phyloP scores from a whole-genome alignment of 352 stramenopile genomes.

The Globisporangium camurandrum region DNA sequence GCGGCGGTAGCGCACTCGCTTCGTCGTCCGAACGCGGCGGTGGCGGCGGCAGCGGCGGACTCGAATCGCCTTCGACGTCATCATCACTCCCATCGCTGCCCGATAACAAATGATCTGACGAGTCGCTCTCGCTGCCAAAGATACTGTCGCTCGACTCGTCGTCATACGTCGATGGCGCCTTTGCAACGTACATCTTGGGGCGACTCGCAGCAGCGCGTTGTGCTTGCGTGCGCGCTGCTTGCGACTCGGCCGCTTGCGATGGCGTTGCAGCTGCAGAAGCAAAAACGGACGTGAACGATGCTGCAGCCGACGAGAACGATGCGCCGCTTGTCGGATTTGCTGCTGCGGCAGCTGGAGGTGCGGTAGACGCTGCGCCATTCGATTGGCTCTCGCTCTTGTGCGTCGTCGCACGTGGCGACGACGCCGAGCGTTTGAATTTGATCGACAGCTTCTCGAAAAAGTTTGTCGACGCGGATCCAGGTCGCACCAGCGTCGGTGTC shows the following conservation, averaged over 20 bases:
- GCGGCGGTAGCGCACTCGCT: no score
- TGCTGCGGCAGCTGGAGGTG: no score
- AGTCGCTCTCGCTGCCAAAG: slow-evolving; percentile 73
- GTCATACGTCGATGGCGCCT: slow-evolving; percentile 49
- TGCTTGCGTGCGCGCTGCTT: no score
- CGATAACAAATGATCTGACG: slow-evolving; percentile 30
- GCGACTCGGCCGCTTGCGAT: slow-evolving; percentile 38
- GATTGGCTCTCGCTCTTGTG: slow-evolving; percentile 15
- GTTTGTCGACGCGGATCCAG: slow-evolving; percentile 42
- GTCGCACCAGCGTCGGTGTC: slow-evolving; percentile 11
- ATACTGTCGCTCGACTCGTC: slow-evolving; percentile 85
- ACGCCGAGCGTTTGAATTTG: slow-evolving; percentile 69
- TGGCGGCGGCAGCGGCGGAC: slow-evolving; percentile 33
- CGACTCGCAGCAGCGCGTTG: slow-evolving; percentile 33
- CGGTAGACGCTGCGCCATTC: not conserved
- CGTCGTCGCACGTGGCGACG: slow-evolving; percentile 18
- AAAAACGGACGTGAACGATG: not conserved
- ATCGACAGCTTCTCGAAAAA: slow-evolving; percentile 84
- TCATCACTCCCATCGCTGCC: no score
- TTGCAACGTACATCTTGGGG: slow-evolving; percentile 76
- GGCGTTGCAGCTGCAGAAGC: slow-evolving; percentile 2
- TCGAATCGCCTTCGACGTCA: no score
- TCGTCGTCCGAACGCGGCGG: no score
- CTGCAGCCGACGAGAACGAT: slow-evolving; percentile 1
- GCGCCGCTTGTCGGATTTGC: slow-evolving; percentile 1